Base-by-base conservation (phyloP, 306 rosid species). In the Prosopis cineraria region DNA sequence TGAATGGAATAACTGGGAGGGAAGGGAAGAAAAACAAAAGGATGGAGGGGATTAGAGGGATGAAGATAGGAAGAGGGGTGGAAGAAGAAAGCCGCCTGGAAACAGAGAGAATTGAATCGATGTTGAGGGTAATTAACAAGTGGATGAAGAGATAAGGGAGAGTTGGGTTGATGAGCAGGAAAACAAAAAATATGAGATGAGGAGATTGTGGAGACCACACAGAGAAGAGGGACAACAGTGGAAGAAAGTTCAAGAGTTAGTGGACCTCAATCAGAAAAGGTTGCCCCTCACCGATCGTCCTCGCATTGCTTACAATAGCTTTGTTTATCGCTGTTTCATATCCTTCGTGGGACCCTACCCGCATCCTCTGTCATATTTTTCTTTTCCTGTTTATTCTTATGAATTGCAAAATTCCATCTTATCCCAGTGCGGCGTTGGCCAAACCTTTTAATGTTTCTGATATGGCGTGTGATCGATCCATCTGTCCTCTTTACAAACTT, bases 181-280 rank as follows among this genome's bases (percentile, higher is more conserved):
- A 34, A 72, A 66, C 70, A 69, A 78, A 87, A 53, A 67, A 78
- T 86, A 53, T 56, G 81, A 53, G 93, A 86, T 80, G 55, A 80
- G 75, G 85, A 74, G 90, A 88, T 88, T 78, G 79, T 76, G 85
- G 85, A 50, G 79, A 77, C 85, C 88, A 87, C 88, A 77, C 25
- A 81, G 73, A 37, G 73, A 33, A 27, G 11, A 29, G 62, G 39
- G 31, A 11, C 33, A 37, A 79, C 72, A 75, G 44, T 55, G 79
- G 82, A 20, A 20, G 70, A 43, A 64, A 20, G 59, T 52, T 65
- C n/a, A 27, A 45, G 68, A 64, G 50, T 6, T 47, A 50, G 87
- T 78, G 84, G 84, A 82, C 87, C 79, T 89, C 58, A 50, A 63
- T 82, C 86, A 47, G 50, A 56, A 81, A 81, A 76, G 79, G 69